phyloP scores from a whole-genome alignment of 257 asterid species.

The Datura wrightii region DNA sequence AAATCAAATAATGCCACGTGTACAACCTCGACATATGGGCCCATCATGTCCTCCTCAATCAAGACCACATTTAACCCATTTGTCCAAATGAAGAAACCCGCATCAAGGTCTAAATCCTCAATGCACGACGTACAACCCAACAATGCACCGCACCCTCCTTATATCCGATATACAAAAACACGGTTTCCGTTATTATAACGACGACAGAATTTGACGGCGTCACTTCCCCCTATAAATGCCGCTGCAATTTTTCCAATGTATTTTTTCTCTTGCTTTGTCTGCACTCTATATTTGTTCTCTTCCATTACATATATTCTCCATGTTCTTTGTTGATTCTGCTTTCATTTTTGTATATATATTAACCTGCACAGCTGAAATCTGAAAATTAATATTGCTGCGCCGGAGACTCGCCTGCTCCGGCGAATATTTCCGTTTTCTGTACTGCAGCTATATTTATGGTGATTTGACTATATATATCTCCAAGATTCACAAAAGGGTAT shows the following conservation, averaged over 20 bases:
- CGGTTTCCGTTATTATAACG: constrained; percentile 67
- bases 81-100: constrained; percentile 37
- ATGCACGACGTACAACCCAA: constrained; percentile 29
- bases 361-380: constrained; percentile 17
- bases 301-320: constrained; percentile 15
- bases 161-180: background rate
- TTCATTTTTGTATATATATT: constrained; percentile 1
- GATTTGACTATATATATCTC: constrained; percentile 19
- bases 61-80: constrained; percentile 41
- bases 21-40: constrained; percentile 56
- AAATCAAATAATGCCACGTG: constrained; percentile 26
- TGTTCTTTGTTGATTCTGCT: constrained; percentile 1
- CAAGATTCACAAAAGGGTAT: background rate
- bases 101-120: constrained; percentile 37
- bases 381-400: constrained; percentile 31
- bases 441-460: background rate
- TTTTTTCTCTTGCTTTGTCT: constrained; percentile 55
- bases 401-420: constrained; percentile 43
- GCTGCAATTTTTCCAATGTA: constrained; percentile 35
- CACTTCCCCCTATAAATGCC: constrained; percentile 61
- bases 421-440: background rate
- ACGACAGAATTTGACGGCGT: constrained; percentile 59
- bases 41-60: constrained; percentile 60
- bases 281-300: constrained; percentile 40
- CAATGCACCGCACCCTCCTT: background rate